These are phyloP conservation scores for Backusella macrospora DNA, from an alignment of 192 early-diverging fungal genomes.

Conservation along the genomic window DNA sequence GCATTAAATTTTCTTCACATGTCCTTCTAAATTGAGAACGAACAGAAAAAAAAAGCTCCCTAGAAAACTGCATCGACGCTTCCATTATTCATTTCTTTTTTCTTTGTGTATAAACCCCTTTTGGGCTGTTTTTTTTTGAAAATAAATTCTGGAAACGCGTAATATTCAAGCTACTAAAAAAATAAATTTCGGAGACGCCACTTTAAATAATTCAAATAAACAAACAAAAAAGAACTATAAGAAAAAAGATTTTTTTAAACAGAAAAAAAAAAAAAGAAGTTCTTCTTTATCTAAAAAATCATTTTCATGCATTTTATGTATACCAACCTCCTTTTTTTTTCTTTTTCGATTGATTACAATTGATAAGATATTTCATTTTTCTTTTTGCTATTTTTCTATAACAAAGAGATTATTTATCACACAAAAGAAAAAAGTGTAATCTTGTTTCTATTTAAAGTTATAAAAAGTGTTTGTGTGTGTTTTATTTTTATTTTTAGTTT, in stretches of 20 bases:
- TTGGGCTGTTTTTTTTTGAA: not conserved
- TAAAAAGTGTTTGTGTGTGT: too few species aligned
- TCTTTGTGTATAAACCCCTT: too few species aligned
- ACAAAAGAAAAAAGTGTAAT: too few species aligned
- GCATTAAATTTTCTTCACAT: slow-evolving; percentile 7
- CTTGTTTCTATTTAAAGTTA: too few species aligned
- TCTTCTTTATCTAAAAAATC: not conserved
- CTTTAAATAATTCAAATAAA: too few species aligned
- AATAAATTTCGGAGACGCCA: too few species aligned
- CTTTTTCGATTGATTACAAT: not conserved
- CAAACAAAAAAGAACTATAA: too few species aligned
- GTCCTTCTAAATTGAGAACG: slow-evolving; percentile 6
- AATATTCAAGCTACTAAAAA: too few species aligned
- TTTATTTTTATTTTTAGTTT: too few species aligned
- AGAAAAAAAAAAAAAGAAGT: too few species aligned
- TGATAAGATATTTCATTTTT: not conserved
- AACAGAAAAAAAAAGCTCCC: too few species aligned
- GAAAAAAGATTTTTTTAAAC: too few species aligned
- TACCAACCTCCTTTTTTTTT: not conserved
- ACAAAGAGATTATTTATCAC: not conserved
- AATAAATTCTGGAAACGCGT: not conserved
- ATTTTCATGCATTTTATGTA: not conserved
- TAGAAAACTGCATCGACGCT: not conserved
- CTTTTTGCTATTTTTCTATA: not conserved
- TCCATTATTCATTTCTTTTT: not conserved